These are phyloP conservation scores for Xylaria palmicola DNA, from an alignment of 495 filamentous ascomycete species.

Conservation along the genomic window DNA sequence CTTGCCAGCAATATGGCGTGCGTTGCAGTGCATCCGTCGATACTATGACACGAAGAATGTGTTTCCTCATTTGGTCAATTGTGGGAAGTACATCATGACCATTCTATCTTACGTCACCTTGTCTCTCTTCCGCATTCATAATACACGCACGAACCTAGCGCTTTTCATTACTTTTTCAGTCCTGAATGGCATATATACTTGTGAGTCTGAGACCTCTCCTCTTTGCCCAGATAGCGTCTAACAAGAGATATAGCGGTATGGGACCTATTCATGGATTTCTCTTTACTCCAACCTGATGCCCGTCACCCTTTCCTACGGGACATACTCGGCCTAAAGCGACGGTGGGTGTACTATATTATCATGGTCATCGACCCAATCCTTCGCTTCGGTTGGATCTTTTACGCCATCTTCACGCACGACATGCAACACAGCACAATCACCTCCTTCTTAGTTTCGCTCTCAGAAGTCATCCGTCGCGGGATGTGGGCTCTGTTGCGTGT, in stretches of 20 bases:
- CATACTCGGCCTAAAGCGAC: constrained; percentile 70
- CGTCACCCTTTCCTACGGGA: constrained; percentile 71
- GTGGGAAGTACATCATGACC: constrained; percentile 85
- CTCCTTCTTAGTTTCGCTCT: constrained; percentile 71
- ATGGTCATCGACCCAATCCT: constrained; percentile 86
- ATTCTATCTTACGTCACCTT: constrained; percentile 75
- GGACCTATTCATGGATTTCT: constrained; percentile 98
- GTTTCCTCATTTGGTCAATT: constrained; percentile 92
- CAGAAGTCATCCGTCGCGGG: constrained; percentile 78
- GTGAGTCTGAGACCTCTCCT: constrained; percentile 42
- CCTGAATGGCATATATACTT: constrained; percentile 79
- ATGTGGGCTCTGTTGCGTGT: constrained; percentile 92
- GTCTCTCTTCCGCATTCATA: constrained; percentile 78
- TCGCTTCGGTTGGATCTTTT: constrained; percentile 94
- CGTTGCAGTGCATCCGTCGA: constrained; percentile 86
- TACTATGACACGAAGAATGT: constrained; percentile 81
- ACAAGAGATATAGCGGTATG: constrained; percentile 60
- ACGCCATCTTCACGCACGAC: constrained; percentile 75
- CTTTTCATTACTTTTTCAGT: constrained; percentile 77
- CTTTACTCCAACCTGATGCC: constrained; percentile 71
- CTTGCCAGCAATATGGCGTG: constrained; percentile 82
- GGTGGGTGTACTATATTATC: constrained; percentile 80
- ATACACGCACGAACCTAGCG: constrained; percentile 48
- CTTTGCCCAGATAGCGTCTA: background rate
- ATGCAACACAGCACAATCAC: constrained; percentile 77